A percentile compares a stretch with the other conserved stretches of the same genome.
Conservation (phyloP, 345 rosid species). For the Ricinus communis region DNA sequence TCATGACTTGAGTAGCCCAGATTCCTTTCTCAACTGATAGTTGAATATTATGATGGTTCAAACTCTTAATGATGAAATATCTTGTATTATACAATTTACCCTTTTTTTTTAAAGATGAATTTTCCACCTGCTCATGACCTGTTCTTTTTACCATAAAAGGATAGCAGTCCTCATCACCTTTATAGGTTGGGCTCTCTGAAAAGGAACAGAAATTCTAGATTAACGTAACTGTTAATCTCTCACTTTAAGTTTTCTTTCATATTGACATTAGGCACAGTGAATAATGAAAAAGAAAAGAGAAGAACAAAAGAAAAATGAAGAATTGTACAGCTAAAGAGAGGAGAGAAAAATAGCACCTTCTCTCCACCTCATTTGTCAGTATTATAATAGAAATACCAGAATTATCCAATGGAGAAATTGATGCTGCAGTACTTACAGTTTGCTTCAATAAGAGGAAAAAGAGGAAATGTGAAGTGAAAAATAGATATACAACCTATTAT, state of each 20-base stretch:
- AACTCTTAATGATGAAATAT: constrained; percentile 94
- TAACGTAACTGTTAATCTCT: not conserved
- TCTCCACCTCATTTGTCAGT: not conserved
- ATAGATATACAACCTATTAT: not conserved
- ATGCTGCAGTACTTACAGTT: not conserved
- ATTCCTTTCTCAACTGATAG: constrained; percentile 76
- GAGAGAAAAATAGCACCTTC: not conserved
- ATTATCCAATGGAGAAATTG: not conserved
- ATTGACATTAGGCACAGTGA: not conserved
- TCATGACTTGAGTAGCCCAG: constrained; percentile 99
- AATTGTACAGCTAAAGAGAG: constrained; percentile 6
- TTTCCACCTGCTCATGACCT: constrained; percentile 41
- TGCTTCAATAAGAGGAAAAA: not conserved
- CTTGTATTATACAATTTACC: constrained; percentile 54
- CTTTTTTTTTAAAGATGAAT: constrained; percentile 38
- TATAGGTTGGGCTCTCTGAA: constrained; percentile 74
- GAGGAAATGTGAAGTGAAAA: not conserved
- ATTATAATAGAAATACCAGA: not conserved
- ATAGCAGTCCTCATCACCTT: constrained; percentile 48
- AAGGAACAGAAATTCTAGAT: constrained; percentile 18
- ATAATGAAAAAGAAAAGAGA: not conserved
- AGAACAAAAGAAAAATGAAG: not conserved
- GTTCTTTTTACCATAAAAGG: constrained; percentile 43
- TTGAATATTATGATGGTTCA: constrained; percentile 76
- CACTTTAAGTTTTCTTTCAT: not conserved